Conservation (phyloP, 2,329 filamentous ascomycete species). For the Talaromyces sp. region DNA sequence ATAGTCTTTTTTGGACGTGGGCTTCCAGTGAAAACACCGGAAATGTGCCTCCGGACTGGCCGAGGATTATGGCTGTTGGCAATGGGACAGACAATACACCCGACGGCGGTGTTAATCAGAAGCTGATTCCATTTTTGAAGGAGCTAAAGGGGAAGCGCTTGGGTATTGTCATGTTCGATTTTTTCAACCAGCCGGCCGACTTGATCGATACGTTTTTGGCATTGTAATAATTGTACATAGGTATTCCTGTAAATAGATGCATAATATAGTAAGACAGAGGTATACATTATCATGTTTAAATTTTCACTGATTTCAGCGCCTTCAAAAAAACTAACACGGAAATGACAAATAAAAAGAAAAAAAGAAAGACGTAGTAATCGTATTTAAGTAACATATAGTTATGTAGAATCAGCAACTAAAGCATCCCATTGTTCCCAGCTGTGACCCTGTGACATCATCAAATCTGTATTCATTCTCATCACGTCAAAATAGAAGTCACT, state of each 20-base stretch:
- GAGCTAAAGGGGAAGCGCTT: constrained; percentile 38
- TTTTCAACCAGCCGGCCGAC: constrained; percentile 40
- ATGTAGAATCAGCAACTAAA: neutral
- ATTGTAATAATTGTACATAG: constrained; percentile 6
- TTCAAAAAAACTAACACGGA: too few species aligned
- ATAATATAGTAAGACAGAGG: neutral
- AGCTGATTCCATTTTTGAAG: constrained; percentile 33
- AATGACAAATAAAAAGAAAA: neutral
- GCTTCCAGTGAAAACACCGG: constrained; percentile 40
- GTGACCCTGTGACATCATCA: neutral
- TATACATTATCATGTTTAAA: neutral
- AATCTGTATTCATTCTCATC: neutral
- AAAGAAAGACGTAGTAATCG: neutral
- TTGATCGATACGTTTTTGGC: constrained; percentile 37
- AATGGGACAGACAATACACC: constrained; percentile 20
- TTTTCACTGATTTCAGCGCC: too few species aligned
- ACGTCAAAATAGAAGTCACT: neutral
- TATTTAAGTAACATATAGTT: too few species aligned
- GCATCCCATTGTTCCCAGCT: neutral
- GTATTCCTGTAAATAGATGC: neutral
- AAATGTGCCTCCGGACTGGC: constrained; percentile 36
- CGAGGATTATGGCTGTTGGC: constrained; percentile 44
- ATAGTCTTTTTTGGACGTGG: constrained; percentile 46
- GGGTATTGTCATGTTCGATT: constrained; percentile 51
- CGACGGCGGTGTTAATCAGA: constrained; percentile 35